A percentile compares a stretch with the other conserved stretches of the same genome.
Evolutionary conservation across 306 rosid species (phyloP).

Genomic region (Sphenostylis stenocarpa): DNA sequence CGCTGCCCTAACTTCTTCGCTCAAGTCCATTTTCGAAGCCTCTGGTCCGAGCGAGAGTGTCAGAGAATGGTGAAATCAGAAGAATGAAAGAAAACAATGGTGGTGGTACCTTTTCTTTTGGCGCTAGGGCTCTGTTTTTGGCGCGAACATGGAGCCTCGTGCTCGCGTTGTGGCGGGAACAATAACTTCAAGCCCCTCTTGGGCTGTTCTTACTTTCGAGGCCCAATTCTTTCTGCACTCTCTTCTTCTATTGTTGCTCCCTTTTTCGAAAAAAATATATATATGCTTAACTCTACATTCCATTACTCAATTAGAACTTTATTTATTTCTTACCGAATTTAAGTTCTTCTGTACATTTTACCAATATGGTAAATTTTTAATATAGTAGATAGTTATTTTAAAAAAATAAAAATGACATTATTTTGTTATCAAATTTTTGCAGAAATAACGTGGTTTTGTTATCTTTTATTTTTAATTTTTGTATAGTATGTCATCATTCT

Average conservation of each 20-base stretch:
- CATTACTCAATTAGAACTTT: no score
- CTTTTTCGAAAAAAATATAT: background rate
- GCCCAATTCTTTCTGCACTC: background rate
- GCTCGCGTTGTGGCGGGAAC: conserved; percentile 51
- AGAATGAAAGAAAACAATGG: background rate
- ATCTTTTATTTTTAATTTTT: no score
- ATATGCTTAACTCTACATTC: no score
- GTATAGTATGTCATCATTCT: no score
- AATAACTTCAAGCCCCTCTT: background rate
- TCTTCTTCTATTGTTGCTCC: no score
- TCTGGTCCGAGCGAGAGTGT: background rate
- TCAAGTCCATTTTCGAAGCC: conserved; percentile 62
- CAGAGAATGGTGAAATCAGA: background rate
- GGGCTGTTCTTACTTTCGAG: background rate
- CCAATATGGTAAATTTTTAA: no score
- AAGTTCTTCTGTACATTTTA: no score
- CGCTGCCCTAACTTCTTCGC: conserved; percentile 88
- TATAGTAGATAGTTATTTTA: no score
- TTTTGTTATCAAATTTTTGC: no score
- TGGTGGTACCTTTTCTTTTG: background rate
- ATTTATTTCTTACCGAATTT: no score
- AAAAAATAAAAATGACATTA: no score
- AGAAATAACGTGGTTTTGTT: no score
- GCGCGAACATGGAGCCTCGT: conserved; percentile 50
- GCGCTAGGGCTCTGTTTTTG: conserved; percentile 39